Conservation (phyloP, 768 basidiomycete genomes). For the Lactarius akahatsu region DNA sequence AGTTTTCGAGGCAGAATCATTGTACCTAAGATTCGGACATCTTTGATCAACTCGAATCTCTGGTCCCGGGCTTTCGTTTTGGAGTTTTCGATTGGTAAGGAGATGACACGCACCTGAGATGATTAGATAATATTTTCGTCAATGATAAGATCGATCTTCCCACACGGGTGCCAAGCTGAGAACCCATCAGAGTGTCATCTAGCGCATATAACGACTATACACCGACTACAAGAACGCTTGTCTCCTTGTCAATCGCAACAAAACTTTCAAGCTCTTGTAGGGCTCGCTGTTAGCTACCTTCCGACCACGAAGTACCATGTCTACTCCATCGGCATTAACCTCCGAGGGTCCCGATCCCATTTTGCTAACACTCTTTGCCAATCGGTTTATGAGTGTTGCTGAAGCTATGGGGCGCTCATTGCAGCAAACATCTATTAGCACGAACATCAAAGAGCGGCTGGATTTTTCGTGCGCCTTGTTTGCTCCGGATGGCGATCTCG, state of each 20-base stretch:
- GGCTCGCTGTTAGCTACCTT: not conserved
- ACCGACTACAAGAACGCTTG: not conserved
- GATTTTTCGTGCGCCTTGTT: slow-evolving; percentile 96
- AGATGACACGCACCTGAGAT: too few species aligned
- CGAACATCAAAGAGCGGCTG: slow-evolving; percentile 94
- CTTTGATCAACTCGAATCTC: too few species aligned
- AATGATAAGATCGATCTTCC: not conserved
- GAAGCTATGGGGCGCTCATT: slow-evolving; percentile 93
- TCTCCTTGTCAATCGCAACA: not conserved
- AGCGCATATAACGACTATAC: not conserved
- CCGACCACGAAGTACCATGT: not conserved
- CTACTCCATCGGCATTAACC: not conserved
- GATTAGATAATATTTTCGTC: not conserved
- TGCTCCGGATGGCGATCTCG: slow-evolving; percentile 89
- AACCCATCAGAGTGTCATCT: not conserved
- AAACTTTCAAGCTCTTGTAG: not conserved
- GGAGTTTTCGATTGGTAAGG: too few species aligned
- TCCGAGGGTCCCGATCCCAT: slow-evolving; percentile 71
- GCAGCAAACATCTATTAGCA: slow-evolving; percentile 88
- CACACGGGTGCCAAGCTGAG: not conserved
- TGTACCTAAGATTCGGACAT: too few species aligned
- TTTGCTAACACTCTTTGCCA: slow-evolving; percentile 86
- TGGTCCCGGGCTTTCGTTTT: too few species aligned
- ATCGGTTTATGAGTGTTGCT: slow-evolving; percentile 96
- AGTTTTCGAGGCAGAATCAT: too few species aligned